Evolutionary conservation across 176 grass and related monocot genomes (phyloP).

Genomic region (Avena sativa): DNA sequence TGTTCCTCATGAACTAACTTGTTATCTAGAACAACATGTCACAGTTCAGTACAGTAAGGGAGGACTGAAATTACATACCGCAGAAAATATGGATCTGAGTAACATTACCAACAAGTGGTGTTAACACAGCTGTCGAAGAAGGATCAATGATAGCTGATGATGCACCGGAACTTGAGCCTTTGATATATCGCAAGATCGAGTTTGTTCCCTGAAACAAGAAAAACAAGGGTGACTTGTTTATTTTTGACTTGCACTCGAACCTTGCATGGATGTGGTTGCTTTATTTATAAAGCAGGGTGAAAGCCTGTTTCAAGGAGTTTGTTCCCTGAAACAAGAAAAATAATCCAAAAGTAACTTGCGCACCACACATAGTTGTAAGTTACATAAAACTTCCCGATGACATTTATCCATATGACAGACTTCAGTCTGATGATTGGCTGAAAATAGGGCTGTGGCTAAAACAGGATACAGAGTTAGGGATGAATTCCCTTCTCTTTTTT

Average conservation of each 20-base stretch:
- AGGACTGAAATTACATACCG: background rate
- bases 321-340: conserved; percentile 17
- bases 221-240: too few species aligned
- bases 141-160: conserved; percentile 34
- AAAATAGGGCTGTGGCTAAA: background rate
- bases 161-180: conserved; percentile 42
- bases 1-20: conserved; percentile 42
- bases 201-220: conserved; percentile 32
- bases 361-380: conserved; percentile 6
- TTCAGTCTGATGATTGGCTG: background rate
- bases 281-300: too few species aligned
- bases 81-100: background rate
- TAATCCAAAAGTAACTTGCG: background rate
- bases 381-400: background rate
- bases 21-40: conserved; percentile 43
- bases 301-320: conserved; percentile 30
- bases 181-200: conserved; percentile 84
- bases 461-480: background rate
- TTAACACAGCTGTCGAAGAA: conserved; percentile 15
- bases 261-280: too few species aligned
- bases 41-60: conserved; percentile 30
- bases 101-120: conserved; percentile 51
- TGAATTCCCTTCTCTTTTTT: conserved; percentile 1
- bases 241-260: too few species aligned
- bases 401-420: conserved; percentile 4